These are phyloP conservation scores for Emmonsiellopsis sp. DNA, from an alignment of 2,329 filamentous ascomycete genomes.

Conservation along the genomic window DNA sequence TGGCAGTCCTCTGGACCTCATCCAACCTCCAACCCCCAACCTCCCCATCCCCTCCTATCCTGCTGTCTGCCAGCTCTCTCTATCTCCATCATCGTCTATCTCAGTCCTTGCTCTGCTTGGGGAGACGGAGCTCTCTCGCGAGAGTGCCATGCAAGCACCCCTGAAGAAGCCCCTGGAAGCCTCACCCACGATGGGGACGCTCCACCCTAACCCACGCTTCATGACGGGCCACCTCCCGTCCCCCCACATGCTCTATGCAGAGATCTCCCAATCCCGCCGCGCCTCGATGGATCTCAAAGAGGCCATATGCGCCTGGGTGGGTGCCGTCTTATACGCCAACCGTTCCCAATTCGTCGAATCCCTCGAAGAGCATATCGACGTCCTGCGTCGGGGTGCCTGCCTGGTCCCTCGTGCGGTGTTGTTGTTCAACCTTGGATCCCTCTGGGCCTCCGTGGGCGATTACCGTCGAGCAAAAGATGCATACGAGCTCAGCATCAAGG, in stretches of 20 bases:
- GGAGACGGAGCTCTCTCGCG: background rate
- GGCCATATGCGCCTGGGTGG: slow-evolving; percentile 1
- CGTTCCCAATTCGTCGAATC: slow-evolving; percentile 2
- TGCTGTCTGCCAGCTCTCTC: background rate
- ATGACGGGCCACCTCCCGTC: slow-evolving; percentile 1
- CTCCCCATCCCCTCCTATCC: background rate
- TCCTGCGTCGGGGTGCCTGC: background rate
- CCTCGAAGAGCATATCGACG: slow-evolving; percentile 2
- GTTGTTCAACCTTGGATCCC: slow-evolving; percentile 7
- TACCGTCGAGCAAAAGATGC: slow-evolving; percentile 2
- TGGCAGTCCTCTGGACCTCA: no score
- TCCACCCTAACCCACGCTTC: background rate
- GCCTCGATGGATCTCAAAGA: slow-evolving; percentile 2
- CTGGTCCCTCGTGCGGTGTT: background rate
- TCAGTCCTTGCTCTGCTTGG: background rate
- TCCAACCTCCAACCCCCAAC: no score
- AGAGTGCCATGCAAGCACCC: background rate
- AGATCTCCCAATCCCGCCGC: background rate
- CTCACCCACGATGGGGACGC: background rate
- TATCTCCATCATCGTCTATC: background rate
- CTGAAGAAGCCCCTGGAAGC: background rate
- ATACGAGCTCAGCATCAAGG: slow-evolving; percentile 2
- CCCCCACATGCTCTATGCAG: background rate
- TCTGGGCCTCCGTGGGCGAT: slow-evolving; percentile 2
- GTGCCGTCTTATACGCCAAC: slow-evolving; percentile 1